Evolutionary conservation across 2,329 filamentous ascomycete species (phyloP).

Genomic region (Coleophoma crateriformis): DNA sequence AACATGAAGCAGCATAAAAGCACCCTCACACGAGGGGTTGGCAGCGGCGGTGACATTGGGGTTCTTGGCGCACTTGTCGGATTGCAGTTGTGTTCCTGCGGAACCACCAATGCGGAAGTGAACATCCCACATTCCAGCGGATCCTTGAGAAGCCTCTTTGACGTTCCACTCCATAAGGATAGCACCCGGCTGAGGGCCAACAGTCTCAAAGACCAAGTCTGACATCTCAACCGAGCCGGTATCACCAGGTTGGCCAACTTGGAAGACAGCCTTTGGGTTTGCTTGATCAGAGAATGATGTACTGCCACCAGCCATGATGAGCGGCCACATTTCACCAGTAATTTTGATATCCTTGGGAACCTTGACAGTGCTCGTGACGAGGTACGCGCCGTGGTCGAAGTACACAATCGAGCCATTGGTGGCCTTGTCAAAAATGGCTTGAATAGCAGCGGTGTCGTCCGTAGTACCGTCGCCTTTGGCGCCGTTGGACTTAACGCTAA

Average conservation of each 20-base stretch:
- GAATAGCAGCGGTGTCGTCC: conserved; percentile 83
- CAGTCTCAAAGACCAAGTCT: conserved; percentile 67
- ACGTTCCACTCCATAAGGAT: conserved; percentile 93
- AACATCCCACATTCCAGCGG: conserved; percentile 87
- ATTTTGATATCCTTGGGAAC: conserved; percentile 79
- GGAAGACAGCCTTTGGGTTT: conserved; percentile 79
- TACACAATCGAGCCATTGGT: conserved; percentile 62
- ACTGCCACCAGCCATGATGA: conserved; percentile 75
- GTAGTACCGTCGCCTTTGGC: conserved; percentile 83
- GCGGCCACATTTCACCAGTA: conserved; percentile 84
- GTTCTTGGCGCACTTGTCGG: conserved; percentile 73
- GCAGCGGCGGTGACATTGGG: conserved; percentile 55
- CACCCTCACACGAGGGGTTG: conserved; percentile 64
- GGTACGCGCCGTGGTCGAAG: conserved; percentile 64
- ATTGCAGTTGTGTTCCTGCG: conserved; percentile 73
- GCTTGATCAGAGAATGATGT: conserved; percentile 65
- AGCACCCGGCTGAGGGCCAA: conserved; percentile 77
- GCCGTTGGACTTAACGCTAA: conserved; percentile 77
- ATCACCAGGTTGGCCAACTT: conserved; percentile 74
- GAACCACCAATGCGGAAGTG: conserved; percentile 90
- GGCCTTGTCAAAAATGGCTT: conserved; percentile 67
- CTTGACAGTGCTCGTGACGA: conserved; percentile 63
- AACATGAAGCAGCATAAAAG: conserved; percentile 66
- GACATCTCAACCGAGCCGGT: conserved; percentile 79
- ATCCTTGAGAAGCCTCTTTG: conserved; percentile 58